These are phyloP conservation scores for Arachis hypogaea DNA, from an alignment of 306 rosid genomes.

Conservation along the genomic window DNA sequence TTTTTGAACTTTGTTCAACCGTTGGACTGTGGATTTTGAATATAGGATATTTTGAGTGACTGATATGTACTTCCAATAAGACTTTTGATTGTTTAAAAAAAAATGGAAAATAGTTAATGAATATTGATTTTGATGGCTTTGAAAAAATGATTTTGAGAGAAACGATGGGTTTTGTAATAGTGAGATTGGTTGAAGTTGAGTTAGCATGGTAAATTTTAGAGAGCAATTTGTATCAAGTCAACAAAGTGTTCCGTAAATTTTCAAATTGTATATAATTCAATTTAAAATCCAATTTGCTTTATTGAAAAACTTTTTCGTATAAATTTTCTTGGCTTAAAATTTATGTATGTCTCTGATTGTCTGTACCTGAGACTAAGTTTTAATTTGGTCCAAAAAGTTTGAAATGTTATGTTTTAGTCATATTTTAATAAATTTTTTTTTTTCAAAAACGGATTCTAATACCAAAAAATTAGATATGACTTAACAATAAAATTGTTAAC, in stretches of 20 bases:
- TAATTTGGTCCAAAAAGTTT: too few relatives aligned
- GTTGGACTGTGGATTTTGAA: conserved; percentile 31
- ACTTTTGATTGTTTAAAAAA: neutral
- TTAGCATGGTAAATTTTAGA: conserved; percentile 6
- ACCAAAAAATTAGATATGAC: too few relatives aligned
- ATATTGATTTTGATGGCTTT: neutral
- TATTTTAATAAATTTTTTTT: too few relatives aligned
- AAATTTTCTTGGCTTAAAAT: neutral
- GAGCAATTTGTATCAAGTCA: conserved; percentile 18
- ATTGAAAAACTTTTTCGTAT: neutral
- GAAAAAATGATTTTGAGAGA: conserved; percentile 10
- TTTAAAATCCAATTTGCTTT: conserved; percentile 4
- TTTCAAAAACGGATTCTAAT: too few relatives aligned
- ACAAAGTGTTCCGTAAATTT: neutral
- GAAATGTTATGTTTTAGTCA: too few relatives aligned
- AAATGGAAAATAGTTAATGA: neutral
- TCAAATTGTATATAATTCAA: conserved; percentile 4
- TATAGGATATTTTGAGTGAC: conserved; percentile 13
- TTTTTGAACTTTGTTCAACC: conserved; percentile 9
- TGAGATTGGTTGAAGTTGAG: conserved; percentile 4
- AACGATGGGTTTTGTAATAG: neutral
- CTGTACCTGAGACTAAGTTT: too few relatives aligned
- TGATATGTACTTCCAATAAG: neutral
- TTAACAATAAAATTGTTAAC: too few relatives aligned
- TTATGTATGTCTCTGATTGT: neutral